These are phyloP conservation scores for Penicillium sp. DNA, from an alignment of 2,329 filamentous ascomycete species.

Conservation along the genomic window DNA sequence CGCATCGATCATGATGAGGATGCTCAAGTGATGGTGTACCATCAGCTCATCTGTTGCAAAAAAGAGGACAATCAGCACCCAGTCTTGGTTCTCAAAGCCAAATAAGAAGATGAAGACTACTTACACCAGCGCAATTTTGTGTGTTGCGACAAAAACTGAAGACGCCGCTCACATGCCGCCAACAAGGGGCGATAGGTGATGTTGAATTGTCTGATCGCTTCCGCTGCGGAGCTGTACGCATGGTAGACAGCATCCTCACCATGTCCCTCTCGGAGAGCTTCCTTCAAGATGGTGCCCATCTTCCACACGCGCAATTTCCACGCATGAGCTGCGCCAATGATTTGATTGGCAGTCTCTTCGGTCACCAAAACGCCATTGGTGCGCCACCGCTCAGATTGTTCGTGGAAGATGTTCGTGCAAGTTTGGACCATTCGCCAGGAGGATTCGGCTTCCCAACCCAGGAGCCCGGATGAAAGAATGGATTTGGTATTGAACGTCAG, in stretches of 20 bases:
- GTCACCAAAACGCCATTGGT: slow-evolving; percentile 19
- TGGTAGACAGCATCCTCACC: slow-evolving; percentile 23
- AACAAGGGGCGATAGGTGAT: slow-evolving; percentile 23
- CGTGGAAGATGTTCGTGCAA: slow-evolving; percentile 24
- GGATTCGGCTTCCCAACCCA: slow-evolving; percentile 22
- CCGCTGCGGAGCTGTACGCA: slow-evolving; percentile 21
- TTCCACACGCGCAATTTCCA: slow-evolving; percentile 28
- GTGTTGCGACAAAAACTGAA: slow-evolving; percentile 26
- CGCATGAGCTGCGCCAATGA: slow-evolving; percentile 24
- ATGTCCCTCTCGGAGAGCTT: slow-evolving; percentile 28
- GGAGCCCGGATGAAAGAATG: slow-evolving; percentile 35
- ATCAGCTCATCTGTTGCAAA: slow-evolving; percentile 19
- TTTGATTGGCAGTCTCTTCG: slow-evolving; percentile 24
- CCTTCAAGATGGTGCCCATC: slow-evolving; percentile 26
- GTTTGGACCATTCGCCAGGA: slow-evolving; percentile 24
- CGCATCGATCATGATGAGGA: slow-evolving; percentile 24
- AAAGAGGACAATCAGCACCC: background rate
- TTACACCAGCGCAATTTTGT: slow-evolving; percentile 30
- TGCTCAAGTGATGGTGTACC: slow-evolving; percentile 26
- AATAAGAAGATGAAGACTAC: background rate
- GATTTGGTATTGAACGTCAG: slow-evolving; percentile 39
- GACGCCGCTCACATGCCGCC: slow-evolving; percentile 22
- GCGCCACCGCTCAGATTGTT: slow-evolving; percentile 23
- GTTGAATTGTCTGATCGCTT: slow-evolving; percentile 24
- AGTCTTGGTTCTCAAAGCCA: background rate